These are phyloP conservation scores for Echites panduratus DNA, from an alignment of 257 asterid genomes.

Conservation along the genomic window DNA sequence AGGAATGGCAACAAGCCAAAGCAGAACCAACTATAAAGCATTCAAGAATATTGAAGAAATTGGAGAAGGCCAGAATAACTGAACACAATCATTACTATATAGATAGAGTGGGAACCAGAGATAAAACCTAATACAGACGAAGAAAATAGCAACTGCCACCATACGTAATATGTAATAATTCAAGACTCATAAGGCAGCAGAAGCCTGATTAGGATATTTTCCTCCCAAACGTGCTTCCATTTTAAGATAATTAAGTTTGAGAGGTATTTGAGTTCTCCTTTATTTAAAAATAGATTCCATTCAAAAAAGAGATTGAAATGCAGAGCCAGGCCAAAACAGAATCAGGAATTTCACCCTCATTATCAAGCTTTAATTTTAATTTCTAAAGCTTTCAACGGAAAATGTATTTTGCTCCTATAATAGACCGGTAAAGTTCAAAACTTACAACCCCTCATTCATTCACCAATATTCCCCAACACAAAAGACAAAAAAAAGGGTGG, in stretches of 20 bases:
- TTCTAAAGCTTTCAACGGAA: background rate
- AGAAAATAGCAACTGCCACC: background rate
- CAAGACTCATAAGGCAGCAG: background rate
- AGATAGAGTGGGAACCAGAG: background rate
- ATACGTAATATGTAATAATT: too few species aligned
- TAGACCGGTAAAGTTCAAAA: background rate
- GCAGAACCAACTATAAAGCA: background rate
- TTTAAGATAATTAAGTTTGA: background rate
- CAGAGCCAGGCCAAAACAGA: background rate
- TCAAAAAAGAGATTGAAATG: background rate
- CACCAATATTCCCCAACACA: background rate
- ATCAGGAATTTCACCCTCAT: too few species aligned
- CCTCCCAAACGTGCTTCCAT: background rate
- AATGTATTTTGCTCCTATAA: background rate
- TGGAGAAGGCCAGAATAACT: background rate
- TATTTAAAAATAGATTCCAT: background rate
- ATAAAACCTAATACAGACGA: background rate
- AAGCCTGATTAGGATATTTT: background rate
- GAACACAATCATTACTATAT: background rate
- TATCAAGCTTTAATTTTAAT: too few species aligned
- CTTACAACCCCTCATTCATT: background rate
- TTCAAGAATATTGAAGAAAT: background rate
- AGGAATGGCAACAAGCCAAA: background rate
- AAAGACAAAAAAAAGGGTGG: background rate
- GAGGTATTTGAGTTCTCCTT: background rate